These are phyloP conservation scores for Candida nemodendra DNA, from an alignment of 805 yeast species.

Conservation along the genomic window DNA sequence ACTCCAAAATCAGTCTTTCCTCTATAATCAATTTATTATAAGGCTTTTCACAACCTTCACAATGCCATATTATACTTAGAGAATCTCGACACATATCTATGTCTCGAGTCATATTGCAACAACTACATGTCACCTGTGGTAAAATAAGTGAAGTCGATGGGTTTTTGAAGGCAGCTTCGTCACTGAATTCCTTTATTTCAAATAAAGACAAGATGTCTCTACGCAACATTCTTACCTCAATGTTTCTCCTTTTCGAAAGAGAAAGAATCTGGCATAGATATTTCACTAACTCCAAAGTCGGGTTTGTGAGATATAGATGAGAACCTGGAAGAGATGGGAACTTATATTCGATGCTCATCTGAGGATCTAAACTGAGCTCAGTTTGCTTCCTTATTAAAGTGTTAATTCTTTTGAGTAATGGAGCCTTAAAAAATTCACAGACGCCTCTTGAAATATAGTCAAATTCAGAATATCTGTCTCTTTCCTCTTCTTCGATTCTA, in stretches of 20 bases:
- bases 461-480: conserved; percentile 11
- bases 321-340: conserved; percentile 82
- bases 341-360: conserved; percentile 59
- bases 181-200: conserved; percentile 82
- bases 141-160: conserved; percentile 72
- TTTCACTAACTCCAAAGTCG: conserved; percentile 79
- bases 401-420: conserved; percentile 63
- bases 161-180: conserved; percentile 66
- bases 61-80: conserved; percentile 50
- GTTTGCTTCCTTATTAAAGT: conserved; percentile 67
- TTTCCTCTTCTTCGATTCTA: conserved; percentile 23
- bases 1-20: conserved; percentile 70
- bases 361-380: conserved; percentile 68
- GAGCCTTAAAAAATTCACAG: conserved; percentile 56
- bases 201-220: conserved; percentile 70
- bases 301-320: conserved; percentile 55
- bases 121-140: conserved; percentile 70
- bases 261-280: conserved; percentile 68
- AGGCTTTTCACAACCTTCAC: conserved; percentile 62
- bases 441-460: conserved; percentile 41
- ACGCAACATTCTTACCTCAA: conserved; percentile 75
- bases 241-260: conserved; percentile 58
- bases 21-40: conserved; percentile 72
- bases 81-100: conserved; percentile 80
- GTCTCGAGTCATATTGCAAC: conserved; percentile 72